Evolutionary conservation across 2,329 filamentous ascomycete genomes (phyloP).

Genomic region (Nannizziopsis barbatae): DNA sequence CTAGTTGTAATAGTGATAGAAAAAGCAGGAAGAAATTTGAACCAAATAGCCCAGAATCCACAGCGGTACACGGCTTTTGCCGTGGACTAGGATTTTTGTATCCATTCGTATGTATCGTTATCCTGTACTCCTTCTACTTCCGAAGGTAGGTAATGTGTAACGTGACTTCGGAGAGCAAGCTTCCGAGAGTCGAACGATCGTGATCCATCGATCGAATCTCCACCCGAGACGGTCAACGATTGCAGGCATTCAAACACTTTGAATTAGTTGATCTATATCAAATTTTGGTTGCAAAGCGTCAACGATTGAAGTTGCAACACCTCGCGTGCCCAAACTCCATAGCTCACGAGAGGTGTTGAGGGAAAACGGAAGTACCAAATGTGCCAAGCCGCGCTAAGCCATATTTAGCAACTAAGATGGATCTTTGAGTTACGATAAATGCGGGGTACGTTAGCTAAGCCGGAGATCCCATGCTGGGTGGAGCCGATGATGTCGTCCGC

Average conservation of each 20-base stretch:
- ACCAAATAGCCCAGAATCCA: no score
- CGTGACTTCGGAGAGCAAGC: background rate
- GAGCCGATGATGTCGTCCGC: slow-evolving; percentile 8
- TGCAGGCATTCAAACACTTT: no score
- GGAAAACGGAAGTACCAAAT: background rate
- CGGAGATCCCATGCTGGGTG: slow-evolving; percentile 8
- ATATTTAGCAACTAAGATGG: background rate
- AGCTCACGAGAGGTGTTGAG: background rate
- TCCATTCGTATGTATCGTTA: background rate
- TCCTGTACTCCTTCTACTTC: background rate
- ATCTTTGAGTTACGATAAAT: slow-evolving; percentile 1
- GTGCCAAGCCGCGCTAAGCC: background rate
- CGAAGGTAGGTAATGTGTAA: background rate
- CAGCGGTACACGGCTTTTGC: no score
- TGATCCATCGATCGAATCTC: background rate
- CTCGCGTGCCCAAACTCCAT: no score
- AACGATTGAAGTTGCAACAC: no score
- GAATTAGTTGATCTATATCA: no score
- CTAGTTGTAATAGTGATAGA: background rate
- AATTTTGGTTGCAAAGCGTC: no score
- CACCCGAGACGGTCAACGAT: no score
- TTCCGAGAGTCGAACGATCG: background rate
- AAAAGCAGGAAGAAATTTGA: no score
- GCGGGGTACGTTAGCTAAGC: slow-evolving; percentile 14
- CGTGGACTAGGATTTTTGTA: no score